Percentiles rank a stretch among this genome's conserved stretches.
Evolutionary conservation across 108 stramenopile species (phyloP).

Genomic region (Pseudonitzschia pungens): DNA sequence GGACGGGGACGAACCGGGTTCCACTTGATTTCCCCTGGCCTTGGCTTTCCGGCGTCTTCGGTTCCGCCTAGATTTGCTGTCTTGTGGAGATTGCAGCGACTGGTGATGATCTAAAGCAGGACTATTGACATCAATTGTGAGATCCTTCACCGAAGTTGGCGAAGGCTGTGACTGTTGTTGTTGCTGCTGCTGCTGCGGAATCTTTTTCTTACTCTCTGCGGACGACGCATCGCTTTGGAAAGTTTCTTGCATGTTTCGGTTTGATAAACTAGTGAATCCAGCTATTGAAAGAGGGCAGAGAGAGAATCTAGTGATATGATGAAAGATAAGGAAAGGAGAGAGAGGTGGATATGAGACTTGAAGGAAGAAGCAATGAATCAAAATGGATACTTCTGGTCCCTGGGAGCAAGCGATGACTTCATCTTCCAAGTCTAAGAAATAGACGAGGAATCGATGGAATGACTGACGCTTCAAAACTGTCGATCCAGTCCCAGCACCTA

Average conservation of each 20-base stretch:
- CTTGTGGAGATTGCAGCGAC: not conserved
- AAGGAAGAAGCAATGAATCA: too few relatives aligned
- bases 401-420: too few relatives aligned
- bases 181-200: not conserved
- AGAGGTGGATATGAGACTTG: not conserved
- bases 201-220: not conserved
- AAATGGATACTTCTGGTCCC: not conserved
- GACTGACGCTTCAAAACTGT: too few relatives aligned
- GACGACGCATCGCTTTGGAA: not conserved
- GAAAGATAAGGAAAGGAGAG: not conserved
- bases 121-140: conserved; percentile 11
- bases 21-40: conserved; percentile 10
- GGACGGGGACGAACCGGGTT: not conserved
- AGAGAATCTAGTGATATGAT: too few relatives aligned
- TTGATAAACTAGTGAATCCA: not conserved
- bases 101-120: not conserved
- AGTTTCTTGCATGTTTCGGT: not conserved
- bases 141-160: conserved; percentile 5
- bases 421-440: not conserved
- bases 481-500: not conserved
- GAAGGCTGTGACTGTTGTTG: conserved; percentile 7
- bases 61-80: conserved; percentile 1
- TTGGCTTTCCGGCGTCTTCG: conserved; percentile 14
- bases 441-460: too few relatives aligned
- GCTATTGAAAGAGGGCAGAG: not conserved